Conservation (phyloP, 2,329 filamentous ascomycete genomes). For the Cladosporium austrohemisphaericum region DNA sequence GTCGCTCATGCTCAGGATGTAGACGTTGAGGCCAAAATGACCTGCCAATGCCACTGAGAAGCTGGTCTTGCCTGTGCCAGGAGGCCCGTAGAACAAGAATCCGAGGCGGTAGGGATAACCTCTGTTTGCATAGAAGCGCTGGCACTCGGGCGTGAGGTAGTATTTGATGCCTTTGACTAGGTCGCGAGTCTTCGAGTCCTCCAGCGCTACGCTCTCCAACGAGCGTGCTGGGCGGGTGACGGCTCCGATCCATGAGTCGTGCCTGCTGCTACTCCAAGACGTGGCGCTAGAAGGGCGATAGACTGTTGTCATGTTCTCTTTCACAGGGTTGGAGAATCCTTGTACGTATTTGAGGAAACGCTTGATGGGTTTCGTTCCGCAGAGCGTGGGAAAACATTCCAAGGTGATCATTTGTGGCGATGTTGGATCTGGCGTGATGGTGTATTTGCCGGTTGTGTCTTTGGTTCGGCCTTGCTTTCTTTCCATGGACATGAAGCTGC, state of each 20-base stretch:
- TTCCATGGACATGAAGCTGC: constrained; percentile 15
- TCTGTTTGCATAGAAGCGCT: constrained; percentile 70
- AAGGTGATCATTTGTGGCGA: background rate
- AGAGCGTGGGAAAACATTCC: background rate
- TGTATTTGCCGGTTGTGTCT: constrained; percentile 22
- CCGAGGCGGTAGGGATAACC: constrained; percentile 80
- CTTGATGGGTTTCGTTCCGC: background rate
- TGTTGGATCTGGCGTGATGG: background rate
- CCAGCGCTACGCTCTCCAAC: constrained; percentile 70
- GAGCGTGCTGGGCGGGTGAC: constrained; percentile 57
- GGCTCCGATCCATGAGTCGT: background rate
- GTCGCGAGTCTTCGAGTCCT: constrained; percentile 59
- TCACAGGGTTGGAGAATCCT: background rate
- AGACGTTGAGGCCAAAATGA: constrained; percentile 36
- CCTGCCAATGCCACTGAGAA: constrained; percentile 37
- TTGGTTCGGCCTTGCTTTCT: background rate
- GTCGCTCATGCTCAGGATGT: constrained; percentile 52
- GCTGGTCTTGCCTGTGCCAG: constrained; percentile 27
- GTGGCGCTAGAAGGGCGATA: background rate
- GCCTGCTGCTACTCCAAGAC: background rate
- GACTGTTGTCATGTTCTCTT: background rate
- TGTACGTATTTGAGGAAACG: background rate
- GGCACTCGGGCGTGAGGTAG: constrained; percentile 65
- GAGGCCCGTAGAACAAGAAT: constrained; percentile 71
- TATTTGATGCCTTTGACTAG: constrained; percentile 69